Base-by-base conservation (phyloP, 1,139 yeast species). In the Yamadazyma diddensiae region DNA sequence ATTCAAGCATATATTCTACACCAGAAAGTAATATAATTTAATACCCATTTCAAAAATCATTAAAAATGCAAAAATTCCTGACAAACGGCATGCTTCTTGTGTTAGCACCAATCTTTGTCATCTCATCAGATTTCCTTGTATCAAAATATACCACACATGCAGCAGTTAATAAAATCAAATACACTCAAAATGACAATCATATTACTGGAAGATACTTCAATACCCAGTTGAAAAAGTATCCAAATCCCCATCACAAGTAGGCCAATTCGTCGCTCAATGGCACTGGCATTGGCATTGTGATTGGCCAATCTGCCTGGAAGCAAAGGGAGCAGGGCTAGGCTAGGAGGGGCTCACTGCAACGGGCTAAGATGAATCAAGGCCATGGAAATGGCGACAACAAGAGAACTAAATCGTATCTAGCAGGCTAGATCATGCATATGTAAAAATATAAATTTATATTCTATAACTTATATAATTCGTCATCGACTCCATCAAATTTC, bases 101-200 rank as follows among this genome's bases (percentile, higher is more conserved):
- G 31, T 41, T 56, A 23, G 57, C 57, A 2, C 62, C 62, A 10
- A 40, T 52, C 5, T 53, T 56, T 31, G 41, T 56, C 17, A 36
- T 56, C 3, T 47, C 57, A 2, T 47, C 57, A 19, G 62, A 56
- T 26, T 45, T 51, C 10, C 39, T 56, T 6, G 56, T 50, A 3
- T 40, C 52, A 10, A 46, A 45, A 24, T 52, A 45, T 31, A 45
- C 49, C 21, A 46, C 59, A 5, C 44, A 46, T 23, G 47, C 49
- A 11, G 49, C 50, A 7, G 42, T 44, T 11, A 40, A 43, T 8
- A 39, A 40, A 19, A 37, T 45, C 15, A 41, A 38, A 24, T 37
- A 41, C 28, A 34, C 23, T 7, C 38, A 31, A 31, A 4, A 10
- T 9, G 22, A 18, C 13, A 20, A 19, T 11, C 41, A 29, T 10